A percentile compares a stretch with the other conserved stretches of the same genome.
These are phyloP conservation scores for Geranium incanum DNA, from an alignment of 441 rosid genomes.

Conservation along the genomic window DNA sequence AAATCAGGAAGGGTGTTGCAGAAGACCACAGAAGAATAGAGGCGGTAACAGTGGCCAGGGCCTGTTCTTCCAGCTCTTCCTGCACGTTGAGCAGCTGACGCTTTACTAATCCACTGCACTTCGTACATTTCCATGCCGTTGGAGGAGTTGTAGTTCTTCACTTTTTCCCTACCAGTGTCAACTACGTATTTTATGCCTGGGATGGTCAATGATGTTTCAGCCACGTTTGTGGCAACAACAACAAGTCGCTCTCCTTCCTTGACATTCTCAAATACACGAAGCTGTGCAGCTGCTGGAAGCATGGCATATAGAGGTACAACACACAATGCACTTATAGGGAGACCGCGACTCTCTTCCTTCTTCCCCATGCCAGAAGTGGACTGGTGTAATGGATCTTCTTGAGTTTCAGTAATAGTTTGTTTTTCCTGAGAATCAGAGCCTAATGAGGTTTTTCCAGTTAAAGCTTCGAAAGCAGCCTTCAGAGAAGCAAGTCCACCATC, in stretches of 20 bases:
- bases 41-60: slow-evolving; percentile 91
- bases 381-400: slow-evolving; percentile 27
- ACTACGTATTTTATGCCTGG: slow-evolving; percentile 92
- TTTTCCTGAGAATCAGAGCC: slow-evolving; percentile 23
- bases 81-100: slow-evolving; percentile 89
- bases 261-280: slow-evolving; percentile 65
- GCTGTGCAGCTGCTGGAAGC: slow-evolving; percentile 86
- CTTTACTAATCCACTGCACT: slow-evolving; percentile 82
- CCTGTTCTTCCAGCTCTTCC: slow-evolving; percentile 98
- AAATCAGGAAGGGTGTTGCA: slow-evolving; percentile 59
- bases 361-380: slow-evolving; percentile 18
- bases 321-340: slow-evolving; percentile 31
- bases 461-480: slow-evolving; percentile 65
- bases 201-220: slow-evolving; percentile 91
- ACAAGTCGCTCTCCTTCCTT: slow-evolving; percentile 81
- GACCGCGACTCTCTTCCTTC: slow-evolving; percentile 25
- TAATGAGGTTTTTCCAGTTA: slow-evolving; percentile 36
- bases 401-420: slow-evolving; percentile 12
- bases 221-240: slow-evolving; percentile 87
- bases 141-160: slow-evolving; percentile 57
- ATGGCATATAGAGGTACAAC: slow-evolving; percentile 91
- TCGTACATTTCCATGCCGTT: slow-evolving; percentile 77
- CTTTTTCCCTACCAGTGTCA: slow-evolving; percentile 87
- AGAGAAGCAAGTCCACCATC: slow-evolving; percentile 49
- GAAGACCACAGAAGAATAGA: slow-evolving; percentile 76